Base-by-base conservation (phyloP, 2,329 filamentous ascomycete species). In the Eurotiales sp. region DNA sequence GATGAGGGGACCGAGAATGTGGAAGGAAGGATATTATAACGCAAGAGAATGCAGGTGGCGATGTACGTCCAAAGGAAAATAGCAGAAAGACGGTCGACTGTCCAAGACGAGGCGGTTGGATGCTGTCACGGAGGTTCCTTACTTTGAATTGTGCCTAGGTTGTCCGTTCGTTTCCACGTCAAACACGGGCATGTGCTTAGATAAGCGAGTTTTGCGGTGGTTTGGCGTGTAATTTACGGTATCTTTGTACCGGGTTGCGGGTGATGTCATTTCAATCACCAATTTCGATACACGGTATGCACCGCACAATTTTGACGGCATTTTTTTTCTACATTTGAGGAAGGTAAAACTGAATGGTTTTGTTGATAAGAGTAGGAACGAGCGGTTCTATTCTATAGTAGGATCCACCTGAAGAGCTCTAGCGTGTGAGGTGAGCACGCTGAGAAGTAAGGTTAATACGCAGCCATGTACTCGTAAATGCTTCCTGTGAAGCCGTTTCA, bases 1-100 rank as follows among this genome's bases (percentile, higher is more conserved):
- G 17, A 50, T 49, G 53, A 52, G 30, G 51, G 52, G 49, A 48
- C 55, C 60, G 53, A 57, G 54, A 47, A 56, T 53, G 54, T 55
- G 53, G 50, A 56, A 43, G 53, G 32, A 34, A n/a, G 30, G 45
- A 39, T 40, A 22, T 6, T 29, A 10, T 25, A 36, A 22, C 19
- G 14, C 10, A 22, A 11, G 39, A 34, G 21, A 22, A n/a, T n/a
- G n/a, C n/a, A n/a, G n/a, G n/a, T n/a, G n/a, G n/a, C n/a, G n/a
- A n/a, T n/a, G n/a, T n/a, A n/a, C n/a, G n/a, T n/a, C n/a, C n/a
- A 27, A 27, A 42, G 19, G 10, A 21, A 42, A 11, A 42, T 1
- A 8, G 8, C 21, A 22, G 11, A 27, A 8, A 23, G 25, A 41
- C 8, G n/a, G n/a, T n/a, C n/a, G n/a, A n/a, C n/a, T n/a, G n/a